phyloP scores from a whole-genome alignment of 2,329 filamentous ascomycete genomes.

The Phaeophleospora eucalypticola region DNA sequence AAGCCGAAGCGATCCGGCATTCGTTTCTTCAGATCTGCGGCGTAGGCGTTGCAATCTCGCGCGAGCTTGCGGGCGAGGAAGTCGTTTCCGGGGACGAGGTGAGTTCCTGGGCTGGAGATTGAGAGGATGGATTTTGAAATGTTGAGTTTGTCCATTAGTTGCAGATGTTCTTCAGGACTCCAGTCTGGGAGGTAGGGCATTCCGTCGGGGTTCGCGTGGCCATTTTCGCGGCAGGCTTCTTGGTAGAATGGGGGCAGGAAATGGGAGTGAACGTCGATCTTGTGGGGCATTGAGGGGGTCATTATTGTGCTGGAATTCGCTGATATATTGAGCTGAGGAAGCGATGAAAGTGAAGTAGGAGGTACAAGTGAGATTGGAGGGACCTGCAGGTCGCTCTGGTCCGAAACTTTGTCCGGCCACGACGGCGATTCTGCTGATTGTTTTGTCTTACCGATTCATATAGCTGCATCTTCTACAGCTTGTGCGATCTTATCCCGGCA shows the following conservation, averaged over 20 bases:
- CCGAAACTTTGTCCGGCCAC: too few species aligned
- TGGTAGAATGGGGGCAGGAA: slow-evolving; percentile 32
- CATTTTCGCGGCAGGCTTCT: slow-evolving; percentile 38
- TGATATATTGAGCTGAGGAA: too few species aligned
- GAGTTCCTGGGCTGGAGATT: slow-evolving; percentile 52
- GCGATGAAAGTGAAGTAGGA: too few species aligned
- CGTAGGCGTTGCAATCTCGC: slow-evolving; percentile 41
- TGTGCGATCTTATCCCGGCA: too few species aligned
- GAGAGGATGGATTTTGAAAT: slow-evolving; percentile 53
- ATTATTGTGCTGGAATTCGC: slow-evolving; percentile 1
- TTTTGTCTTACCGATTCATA: too few species aligned
- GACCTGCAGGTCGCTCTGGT: too few species aligned
- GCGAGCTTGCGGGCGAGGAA: slow-evolving; percentile 36
- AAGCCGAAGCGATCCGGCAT: slow-evolving; percentile 46
- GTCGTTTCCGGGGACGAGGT: slow-evolving; percentile 41
- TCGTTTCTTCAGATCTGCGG: slow-evolving; percentile 36
- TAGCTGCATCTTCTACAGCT: too few species aligned
- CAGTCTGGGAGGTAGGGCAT: slow-evolving; percentile 46
- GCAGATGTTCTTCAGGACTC: slow-evolving; percentile 45
- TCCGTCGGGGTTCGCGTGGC: slow-evolving; percentile 45
- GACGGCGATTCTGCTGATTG: too few species aligned
- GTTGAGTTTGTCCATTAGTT: slow-evolving; percentile 48
- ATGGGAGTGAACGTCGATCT: slow-evolving; percentile 50
- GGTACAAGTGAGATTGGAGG: too few species aligned
- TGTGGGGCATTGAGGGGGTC: slow-evolving; percentile 17